phyloP scores from a whole-genome alignment of 2,329 filamentous ascomycete genomes.

The Harringtonia aguacate region DNA sequence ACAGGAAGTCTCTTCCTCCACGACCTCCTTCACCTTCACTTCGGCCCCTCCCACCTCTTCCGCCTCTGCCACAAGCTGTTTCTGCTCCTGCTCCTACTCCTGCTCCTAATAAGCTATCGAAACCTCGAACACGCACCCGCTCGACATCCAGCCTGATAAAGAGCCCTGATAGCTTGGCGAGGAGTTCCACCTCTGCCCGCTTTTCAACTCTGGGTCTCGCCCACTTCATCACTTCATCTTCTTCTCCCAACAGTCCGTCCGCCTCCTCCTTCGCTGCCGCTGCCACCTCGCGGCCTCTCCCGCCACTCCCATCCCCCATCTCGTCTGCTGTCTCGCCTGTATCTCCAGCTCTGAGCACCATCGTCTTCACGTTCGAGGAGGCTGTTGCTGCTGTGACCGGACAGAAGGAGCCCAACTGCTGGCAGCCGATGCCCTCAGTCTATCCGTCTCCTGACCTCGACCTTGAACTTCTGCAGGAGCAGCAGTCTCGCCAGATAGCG shows the following conservation, averaged over 20 bases:
- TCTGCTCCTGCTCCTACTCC: background rate
- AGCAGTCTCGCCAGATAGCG: slow-evolving; percentile 7
- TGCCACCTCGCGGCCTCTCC: background rate
- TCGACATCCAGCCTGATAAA: slow-evolving; percentile 29
- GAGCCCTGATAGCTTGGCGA: slow-evolving; percentile 22
- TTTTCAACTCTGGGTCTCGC: slow-evolving; percentile 17
- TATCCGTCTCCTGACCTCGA: slow-evolving; percentile 5
- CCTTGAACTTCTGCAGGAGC: slow-evolving; percentile 7
- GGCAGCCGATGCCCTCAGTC: slow-evolving; percentile 3
- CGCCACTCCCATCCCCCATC: background rate
- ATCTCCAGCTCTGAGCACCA: slow-evolving; percentile 1
- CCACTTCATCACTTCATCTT: slow-evolving; percentile 8
- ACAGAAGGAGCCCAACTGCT: slow-evolving; percentile 3
- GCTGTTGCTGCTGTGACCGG: slow-evolving; percentile 1
- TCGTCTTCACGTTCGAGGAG: slow-evolving; percentile 10
- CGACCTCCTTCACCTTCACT: slow-evolving; percentile 12
- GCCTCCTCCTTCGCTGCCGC: background rate
- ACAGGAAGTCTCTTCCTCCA: slow-evolving; percentile 16
- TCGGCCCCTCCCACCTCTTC: background rate
- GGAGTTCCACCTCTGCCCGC: slow-evolving; percentile 14
- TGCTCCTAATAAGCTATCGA: slow-evolving; percentile 35
- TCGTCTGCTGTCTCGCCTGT: background rate
- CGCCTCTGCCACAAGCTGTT: background rate
- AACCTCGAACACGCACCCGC: slow-evolving; percentile 33
- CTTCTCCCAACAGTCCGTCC: slow-evolving; percentile 4